These are phyloP conservation scores for Striga hermonthica DNA, from an alignment of 305 asterid genomes.

Conservation along the genomic window DNA sequence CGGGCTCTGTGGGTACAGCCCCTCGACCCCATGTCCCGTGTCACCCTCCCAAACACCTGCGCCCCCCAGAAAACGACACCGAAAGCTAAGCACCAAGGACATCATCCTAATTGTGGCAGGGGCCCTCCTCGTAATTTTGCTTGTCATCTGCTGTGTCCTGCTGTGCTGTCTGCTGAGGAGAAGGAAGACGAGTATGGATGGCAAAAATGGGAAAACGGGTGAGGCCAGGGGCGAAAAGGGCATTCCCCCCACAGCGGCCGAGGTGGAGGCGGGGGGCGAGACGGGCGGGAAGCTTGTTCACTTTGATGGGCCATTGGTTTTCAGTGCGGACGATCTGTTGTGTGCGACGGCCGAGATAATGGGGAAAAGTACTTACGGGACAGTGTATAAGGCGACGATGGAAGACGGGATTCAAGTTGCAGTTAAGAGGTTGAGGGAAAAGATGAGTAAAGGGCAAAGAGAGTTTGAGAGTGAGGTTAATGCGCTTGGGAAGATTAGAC, in stretches of 20 bases:
- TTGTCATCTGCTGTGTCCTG: constrained; percentile 57
- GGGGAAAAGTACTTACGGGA: constrained; percentile 98
- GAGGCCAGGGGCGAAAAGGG: constrained; percentile 57
- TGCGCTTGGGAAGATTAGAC: constrained; percentile 76
- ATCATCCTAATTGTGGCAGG: constrained; percentile 75
- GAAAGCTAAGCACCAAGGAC: constrained; percentile 58
- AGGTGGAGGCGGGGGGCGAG: constrained; percentile 71
- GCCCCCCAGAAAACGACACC: constrained; percentile 29
- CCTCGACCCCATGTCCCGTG: constrained; percentile 47
- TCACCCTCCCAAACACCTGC: constrained; percentile 43
- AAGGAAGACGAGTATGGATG: constrained; percentile 44
- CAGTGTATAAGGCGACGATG: constrained; percentile 85
- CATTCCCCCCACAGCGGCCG: constrained; percentile 60
- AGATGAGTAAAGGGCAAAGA: constrained; percentile 76
- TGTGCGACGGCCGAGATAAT: constrained; percentile 97
- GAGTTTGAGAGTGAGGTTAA: constrained; percentile 85
- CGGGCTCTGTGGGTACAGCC: constrained; percentile 69
- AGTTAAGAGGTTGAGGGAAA: constrained; percentile 94
- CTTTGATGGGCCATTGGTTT: constrained; percentile 77
- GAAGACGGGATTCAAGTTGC: constrained; percentile 92
- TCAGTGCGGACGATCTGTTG: constrained; percentile 85
- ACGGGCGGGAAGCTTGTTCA: constrained; percentile 93
- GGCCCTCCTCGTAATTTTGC: constrained; percentile 48
- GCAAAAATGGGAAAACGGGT: constrained; percentile 34
- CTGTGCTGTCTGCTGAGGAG: constrained; percentile 61